phyloP scores from a whole-genome alignment of 768 basidiomycete species.

The Pulveroboletus ravenelii region DNA sequence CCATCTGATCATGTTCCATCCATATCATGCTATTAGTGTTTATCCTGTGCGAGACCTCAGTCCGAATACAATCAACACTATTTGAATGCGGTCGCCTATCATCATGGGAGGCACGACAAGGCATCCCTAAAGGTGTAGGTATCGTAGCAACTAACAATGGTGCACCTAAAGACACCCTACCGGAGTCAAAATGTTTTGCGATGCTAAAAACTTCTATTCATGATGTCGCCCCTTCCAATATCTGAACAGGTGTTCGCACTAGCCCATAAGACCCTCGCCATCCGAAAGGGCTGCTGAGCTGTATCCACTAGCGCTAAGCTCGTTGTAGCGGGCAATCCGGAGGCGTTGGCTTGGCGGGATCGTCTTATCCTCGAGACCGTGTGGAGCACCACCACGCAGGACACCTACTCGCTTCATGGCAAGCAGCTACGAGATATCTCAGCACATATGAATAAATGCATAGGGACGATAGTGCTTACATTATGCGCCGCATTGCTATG shows the following conservation, averaged over 20 bases:
- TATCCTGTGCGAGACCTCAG: no score
- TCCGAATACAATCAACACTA: neutral
- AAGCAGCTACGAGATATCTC: slow-evolving; percentile 18
- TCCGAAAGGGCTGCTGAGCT: slow-evolving; percentile 57
- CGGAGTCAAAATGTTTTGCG: slow-evolving; percentile 1
- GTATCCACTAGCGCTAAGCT: slow-evolving; percentile 45
- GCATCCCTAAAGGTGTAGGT: slow-evolving; percentile 9
- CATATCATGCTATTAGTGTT: neutral
- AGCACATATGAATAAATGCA: neutral
- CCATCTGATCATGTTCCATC: no score
- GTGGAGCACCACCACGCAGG: slow-evolving; percentile 48
- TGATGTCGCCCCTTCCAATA: neutral
- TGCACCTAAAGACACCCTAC: neutral
- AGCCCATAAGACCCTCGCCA: slow-evolving; percentile 48
- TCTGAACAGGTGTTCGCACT: neutral
- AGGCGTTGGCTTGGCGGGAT: slow-evolving; percentile 73
- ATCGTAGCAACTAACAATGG: slow-evolving; percentile 9
- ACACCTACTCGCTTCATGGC: slow-evolving; percentile 57
- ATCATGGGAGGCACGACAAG: slow-evolving; percentile 5
- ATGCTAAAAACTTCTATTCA: slow-evolving; percentile 8
- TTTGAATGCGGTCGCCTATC: neutral
- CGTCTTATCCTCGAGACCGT: slow-evolving; percentile 53
- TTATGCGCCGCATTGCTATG: slow-evolving; percentile 89
- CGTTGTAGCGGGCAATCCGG: slow-evolving; percentile 61
- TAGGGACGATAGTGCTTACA: slow-evolving; percentile 34